phyloP scores from a whole-genome alignment of 1,284 basidiomycete genomes.

The Exobasidium rhododendri region DNA sequence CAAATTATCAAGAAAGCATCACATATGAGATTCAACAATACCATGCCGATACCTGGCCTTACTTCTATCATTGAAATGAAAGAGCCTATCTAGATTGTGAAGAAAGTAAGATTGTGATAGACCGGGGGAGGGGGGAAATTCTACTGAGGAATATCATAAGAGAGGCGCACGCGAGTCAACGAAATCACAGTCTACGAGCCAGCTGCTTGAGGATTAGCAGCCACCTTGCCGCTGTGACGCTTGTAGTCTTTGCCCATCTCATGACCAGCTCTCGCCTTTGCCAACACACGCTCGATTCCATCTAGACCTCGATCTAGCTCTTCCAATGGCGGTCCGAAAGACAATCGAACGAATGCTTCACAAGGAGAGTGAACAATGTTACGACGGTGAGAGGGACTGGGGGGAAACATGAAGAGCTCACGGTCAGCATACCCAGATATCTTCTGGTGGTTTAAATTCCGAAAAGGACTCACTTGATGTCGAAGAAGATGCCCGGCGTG shows the following conservation, averaged over 20 bases:
- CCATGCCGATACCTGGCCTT: no score
- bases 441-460: not conserved
- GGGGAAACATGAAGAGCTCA: not conserved
- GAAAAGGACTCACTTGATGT: conserved; percentile 29
- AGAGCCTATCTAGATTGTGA: no score
- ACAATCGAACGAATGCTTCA: conserved; percentile 48
- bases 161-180: no score
- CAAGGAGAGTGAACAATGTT: conserved; percentile 79
- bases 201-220: conserved; percentile 5
- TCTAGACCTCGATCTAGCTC: conserved; percentile 78
- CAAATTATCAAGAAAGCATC: no score
- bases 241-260: conserved; percentile 11
- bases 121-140: no score
- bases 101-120: no score
- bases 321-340: conserved; percentile 80
- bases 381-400: conserved; percentile 62
- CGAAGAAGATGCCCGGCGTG: conserved; percentile 77
- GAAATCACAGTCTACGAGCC: conserved; percentile 11
- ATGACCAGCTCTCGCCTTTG: conserved; percentile 13
- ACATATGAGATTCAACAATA: no score
- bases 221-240: not conserved
- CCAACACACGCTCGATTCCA: conserved; percentile 50
- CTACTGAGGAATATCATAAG: no score
- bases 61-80: no score
- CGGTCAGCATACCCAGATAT: not conserved